Base-by-base conservation (phyloP, 805 yeast genomes). In the Wickerhamia fluorescens region DNA sequence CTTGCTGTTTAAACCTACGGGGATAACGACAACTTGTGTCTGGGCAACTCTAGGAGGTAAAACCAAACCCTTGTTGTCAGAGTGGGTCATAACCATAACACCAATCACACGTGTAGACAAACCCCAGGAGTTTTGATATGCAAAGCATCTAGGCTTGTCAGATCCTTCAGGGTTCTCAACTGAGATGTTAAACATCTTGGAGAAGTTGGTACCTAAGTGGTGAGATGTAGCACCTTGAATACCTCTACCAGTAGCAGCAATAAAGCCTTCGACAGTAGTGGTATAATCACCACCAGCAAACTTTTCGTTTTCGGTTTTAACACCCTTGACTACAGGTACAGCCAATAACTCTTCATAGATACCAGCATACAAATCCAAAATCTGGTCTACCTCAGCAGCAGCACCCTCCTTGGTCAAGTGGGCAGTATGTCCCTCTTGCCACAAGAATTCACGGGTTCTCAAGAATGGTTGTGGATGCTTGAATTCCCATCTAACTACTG, bases 341-440 rank as follows among this genome's bases (percentile, higher is more conserved):
- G 99, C 99, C 47, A 92, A 76, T 50, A 92, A 70, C 45, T 89
- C 94, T 62, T 79, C 78, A 61, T 92, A 92, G 37, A 92, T 71
- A 39, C 77, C 75, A 37, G 81, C 79, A 59, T 92, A 92, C 62
- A 74, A 78, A 40, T 84, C 92, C 55, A 88, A 75, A 51, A 94
- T 89, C 58, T 79, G 79, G 46, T 73, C 53, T 18, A 89, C 97
- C 66, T 92, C 97, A 35, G 66, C 66, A 36, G 72, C 70, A 18
- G 98, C 96, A 37, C 74, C 92, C 37, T 77, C 84, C 41, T 67
- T 60, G 33, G 94, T 82, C 52, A 94, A 72, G 58, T 85, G 95
- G 31, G 95, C 98, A 28, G 98, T 92, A 68, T 92, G 99, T 47
- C 99, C 99, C 68, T 92, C 99, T 68, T 92, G 99, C 99, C 99